Evolutionary conservation across 176 grass and related monocot species (phyloP), one percentile per base, ranked within the genome.

Genomic region (Eragrostis nindensis): DNA sequence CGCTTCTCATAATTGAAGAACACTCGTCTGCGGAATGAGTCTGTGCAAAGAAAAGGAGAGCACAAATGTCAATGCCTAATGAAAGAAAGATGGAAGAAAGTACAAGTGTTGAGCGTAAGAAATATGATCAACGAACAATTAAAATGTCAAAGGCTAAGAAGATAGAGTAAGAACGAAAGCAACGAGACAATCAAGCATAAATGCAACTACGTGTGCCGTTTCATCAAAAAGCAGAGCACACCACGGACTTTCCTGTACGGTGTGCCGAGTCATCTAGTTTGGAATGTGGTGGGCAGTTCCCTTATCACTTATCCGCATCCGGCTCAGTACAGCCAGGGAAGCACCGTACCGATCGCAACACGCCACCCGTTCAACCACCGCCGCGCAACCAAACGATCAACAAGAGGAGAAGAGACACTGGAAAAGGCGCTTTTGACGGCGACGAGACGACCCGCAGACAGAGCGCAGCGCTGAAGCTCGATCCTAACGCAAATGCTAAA

Each of bases 1-100:
- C 92, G 39, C 76, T 93, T 98, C 88, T 98, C 96, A 69, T 98
- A 98, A 60, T 98, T 98, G n/a, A 98, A 98, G 74, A 98, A 98
- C 12, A 98, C 90, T 79, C 78, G 93, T 84, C 54, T 92, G 40
- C 95, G 90, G 75, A 89, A 94, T 4, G 92, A 94, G 26, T 98
- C 95, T 98, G 83, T 32, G 38, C 40, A 19, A 29, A n/a, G 56
- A 8, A 36, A 25, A 67, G 13, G 19, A 88, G 24, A 24, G 25
- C 49, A 63, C 11, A 71, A 65, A 71, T 79, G 15, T 49, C 11
- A 65, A 14, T 66, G 29, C 62, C 59, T 50, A 41, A 16, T 56
- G 27, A n/a, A 26, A 14, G 22, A 27, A 61, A 4, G 39, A 24
- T 22, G 65, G 71, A 44, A 30, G 16, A 90, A 56, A 22, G 24